Percentiles rank a stretch among this genome's conserved stretches.
These are phyloP conservation scores for Petasospora rhodanensis DNA, from an alignment of 1,139 yeast genomes.

Conservation along the genomic window DNA sequence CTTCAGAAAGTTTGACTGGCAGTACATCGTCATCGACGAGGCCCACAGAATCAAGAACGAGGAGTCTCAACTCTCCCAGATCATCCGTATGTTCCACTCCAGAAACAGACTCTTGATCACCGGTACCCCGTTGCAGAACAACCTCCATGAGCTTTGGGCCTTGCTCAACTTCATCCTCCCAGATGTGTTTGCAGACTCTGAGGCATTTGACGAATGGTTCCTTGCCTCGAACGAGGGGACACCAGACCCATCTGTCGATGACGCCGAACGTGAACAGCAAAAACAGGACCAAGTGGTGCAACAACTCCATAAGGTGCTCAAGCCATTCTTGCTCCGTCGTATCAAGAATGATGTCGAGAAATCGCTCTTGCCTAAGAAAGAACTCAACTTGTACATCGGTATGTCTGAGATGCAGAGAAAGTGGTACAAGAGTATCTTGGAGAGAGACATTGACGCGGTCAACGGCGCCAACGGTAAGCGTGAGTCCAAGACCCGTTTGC, in stretches of 20 bases:
- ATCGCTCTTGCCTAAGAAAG: constrained; percentile 69
- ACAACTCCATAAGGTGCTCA: constrained; percentile 84
- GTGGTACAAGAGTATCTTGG: constrained; percentile 73
- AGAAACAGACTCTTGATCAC: constrained; percentile 67
- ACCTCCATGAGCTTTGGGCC: constrained; percentile 79
- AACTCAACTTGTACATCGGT: constrained; percentile 64
- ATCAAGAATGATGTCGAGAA: constrained; percentile 78
- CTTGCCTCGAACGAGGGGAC: constrained; percentile 30
- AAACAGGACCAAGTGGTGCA: constrained; percentile 66
- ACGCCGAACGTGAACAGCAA: constrained; percentile 31
- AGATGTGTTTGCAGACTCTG: constrained; percentile 73
- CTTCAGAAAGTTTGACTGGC: constrained; percentile 64
- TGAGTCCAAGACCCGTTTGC: constrained; percentile 68
- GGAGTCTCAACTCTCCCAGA: constrained; percentile 68
- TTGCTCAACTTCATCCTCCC: constrained; percentile 69
- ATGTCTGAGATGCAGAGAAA: constrained; percentile 74
- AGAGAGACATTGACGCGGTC: constrained; percentile 79
- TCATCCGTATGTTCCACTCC: constrained; percentile 68
- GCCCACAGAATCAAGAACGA: constrained; percentile 82
- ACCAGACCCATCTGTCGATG: constrained; percentile 30
- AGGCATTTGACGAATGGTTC: constrained; percentile 74
- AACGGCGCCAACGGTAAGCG: constrained; percentile 74
- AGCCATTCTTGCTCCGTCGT: constrained; percentile 71
- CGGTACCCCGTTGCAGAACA: constrained; percentile 79
- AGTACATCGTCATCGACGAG: constrained; percentile 72